A percentile compares a stretch with the other conserved stretches of the same genome.
Evolutionary conservation across 2,329 filamentous ascomycete species (phyloP).

Genomic region (Microascus cirrosus): DNA sequence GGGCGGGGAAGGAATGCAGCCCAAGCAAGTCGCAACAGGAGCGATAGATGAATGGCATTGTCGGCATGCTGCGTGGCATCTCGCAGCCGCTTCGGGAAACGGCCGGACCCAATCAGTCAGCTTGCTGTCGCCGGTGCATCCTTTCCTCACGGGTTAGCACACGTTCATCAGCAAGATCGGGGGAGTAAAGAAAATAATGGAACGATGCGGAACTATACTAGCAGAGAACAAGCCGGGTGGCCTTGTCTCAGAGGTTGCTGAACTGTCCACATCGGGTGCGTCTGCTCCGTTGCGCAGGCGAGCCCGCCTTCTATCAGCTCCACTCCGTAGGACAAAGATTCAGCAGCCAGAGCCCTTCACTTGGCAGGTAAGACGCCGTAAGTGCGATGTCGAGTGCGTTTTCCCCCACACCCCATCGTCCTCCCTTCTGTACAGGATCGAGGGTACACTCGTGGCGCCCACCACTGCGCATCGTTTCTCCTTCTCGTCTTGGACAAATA

Average conservation of each 20-base stretch:
- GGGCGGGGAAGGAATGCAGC: background rate
- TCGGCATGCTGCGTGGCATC: background rate
- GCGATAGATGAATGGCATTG: background rate
- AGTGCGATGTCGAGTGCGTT: background rate
- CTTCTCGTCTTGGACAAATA: background rate
- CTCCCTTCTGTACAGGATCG: background rate
- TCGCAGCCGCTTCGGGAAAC: background rate
- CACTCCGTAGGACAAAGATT: background rate
- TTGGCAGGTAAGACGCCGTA: background rate
- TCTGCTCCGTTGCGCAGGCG: background rate
- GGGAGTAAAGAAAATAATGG: background rate
- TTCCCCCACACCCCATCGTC: background rate
- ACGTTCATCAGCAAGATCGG: background rate
- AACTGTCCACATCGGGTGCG: background rate
- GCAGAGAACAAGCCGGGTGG: no score
- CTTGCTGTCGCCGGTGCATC: background rate
- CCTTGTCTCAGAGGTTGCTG: no score
- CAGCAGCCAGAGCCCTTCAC: background rate
- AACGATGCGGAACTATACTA: background rate
- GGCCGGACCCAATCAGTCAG: background rate
- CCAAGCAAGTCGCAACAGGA: background rate
- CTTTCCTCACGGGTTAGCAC: background rate
- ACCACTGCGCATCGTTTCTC: background rate
- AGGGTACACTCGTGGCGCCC: background rate
- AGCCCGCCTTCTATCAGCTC: background rate